A percentile compares a stretch with the other conserved stretches of the same genome.
phyloP scores from a whole-genome alignment of 2,329 filamentous ascomycete genomes.

The Penicillium sp. region DNA sequence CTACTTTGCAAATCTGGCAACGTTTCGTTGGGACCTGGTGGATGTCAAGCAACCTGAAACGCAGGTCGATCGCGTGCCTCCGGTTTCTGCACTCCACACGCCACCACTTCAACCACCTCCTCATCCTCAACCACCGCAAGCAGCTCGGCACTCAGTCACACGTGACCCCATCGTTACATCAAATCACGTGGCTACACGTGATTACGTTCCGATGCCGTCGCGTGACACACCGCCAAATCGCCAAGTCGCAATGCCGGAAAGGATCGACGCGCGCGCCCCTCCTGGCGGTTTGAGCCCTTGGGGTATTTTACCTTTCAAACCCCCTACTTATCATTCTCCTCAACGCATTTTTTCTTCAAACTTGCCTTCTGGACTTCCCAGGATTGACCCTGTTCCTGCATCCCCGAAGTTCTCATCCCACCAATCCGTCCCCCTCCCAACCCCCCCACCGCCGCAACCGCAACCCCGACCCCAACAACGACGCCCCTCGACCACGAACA shows the following conservation, averaged over 20 bases:
- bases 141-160: neutral
- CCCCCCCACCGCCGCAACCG: neutral
- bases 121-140: neutral
- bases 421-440: neutral
- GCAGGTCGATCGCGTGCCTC: conserved; percentile 11
- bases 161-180: conserved; percentile 2
- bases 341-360: neutral
- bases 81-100: neutral
- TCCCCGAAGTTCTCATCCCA: neutral
- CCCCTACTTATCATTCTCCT: neutral
- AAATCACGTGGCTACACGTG: conserved; percentile 9
- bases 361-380: neutral
- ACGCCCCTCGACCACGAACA: neutral
- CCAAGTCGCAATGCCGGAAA: neutral
- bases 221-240: conserved; percentile 2
- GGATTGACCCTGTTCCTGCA: neutral
- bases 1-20: conserved; percentile 53
- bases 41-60: conserved; percentile 37
- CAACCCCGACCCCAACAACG: neutral
- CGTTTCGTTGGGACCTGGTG: conserved; percentile 62
- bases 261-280: conserved; percentile 4
- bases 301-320: neutral
- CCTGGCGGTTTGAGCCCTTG: neutral
- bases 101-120: neutral
- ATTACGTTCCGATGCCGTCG: neutral